Base-by-base conservation (phyloP, 805 yeast genomes). In the Pichia rugopelliculosa region DNA sequence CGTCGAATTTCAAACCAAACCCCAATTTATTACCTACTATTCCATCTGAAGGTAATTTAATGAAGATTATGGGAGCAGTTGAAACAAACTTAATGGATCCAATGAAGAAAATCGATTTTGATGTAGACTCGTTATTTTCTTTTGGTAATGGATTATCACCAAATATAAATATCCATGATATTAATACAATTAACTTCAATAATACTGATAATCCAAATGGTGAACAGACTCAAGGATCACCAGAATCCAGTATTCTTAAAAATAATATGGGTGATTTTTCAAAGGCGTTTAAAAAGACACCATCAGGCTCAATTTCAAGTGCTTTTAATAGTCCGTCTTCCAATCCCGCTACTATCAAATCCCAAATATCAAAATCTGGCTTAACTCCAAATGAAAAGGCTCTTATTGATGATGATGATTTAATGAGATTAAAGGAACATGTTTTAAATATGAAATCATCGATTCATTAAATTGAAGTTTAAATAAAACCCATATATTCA, bases 401-500 rank as follows among this genome's bases (percentile, higher is more conserved):
- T 10, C 17, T 48, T 4, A 42, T 51, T 45, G 57, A 64, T 47
- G 62, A 59, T 48, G 63, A 59, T 36, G 68, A 64, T 49, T 52
- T 64, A 37, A 54, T 45, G 34, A 57, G 58, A 38, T 48, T 64
- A 46, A 60, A 59, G 40, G 64, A 59, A 46, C 58, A 56, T 33
- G 65, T 64, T 22, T 37, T 62, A 45, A 62, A 55, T 42, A 45
- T 64, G 53, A 64, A 59, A 47, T 50, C 62, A 25, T 42, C 60
- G 6, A 52, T 53, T 23, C 51, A 41, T 36, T 55, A 39, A 44
- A 3, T 22, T 30, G 5, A 13, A 13, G 18, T 18, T 8, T 9
- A 18, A 20, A 8, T 33, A 12, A 38, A 20, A 20, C 26, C 26
- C 13, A 25, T 38, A 23, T 17, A 5, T 18, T 39, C 11, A 39